Evolutionary conservation across 306 rosid species (phyloP).

Genomic region (Carpinus fangiana): DNA sequence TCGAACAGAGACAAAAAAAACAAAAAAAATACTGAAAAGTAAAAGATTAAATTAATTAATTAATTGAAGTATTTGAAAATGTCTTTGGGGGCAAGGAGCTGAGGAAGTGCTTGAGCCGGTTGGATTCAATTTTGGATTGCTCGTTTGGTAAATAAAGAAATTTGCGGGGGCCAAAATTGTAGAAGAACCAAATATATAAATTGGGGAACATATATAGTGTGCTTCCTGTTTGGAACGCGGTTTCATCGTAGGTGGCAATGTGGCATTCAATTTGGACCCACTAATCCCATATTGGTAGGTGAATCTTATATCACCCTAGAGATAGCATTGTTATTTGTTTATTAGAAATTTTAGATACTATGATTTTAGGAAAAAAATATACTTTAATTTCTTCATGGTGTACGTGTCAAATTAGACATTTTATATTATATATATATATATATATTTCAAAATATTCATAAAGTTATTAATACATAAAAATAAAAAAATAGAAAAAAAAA

Average conservation of each 20-base stretch:
- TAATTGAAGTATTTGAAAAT: neutral
- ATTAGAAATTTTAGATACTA: no score
- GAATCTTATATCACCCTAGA: neutral
- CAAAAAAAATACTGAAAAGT: neutral
- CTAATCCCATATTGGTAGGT: neutral
- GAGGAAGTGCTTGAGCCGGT: no score
- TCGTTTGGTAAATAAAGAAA: neutral
- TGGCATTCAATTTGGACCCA: conserved; percentile 34
- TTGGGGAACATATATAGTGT: conserved; percentile 20
- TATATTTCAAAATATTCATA: no score
- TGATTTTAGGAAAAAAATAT: no score
- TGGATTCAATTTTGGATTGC: neutral
- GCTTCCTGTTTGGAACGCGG: conserved; percentile 55
- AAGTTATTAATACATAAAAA: no score
- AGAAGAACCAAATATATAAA: conserved; percentile 28
- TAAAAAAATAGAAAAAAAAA: no score
- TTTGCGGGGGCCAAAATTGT: conserved; percentile 24
- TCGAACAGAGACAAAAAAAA: neutral
- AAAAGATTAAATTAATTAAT: neutral
- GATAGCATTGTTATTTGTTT: neutral
- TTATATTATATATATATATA: no score
- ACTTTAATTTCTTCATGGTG: no score
- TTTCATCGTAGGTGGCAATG: conserved; percentile 59
- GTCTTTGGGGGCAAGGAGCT: neutral
- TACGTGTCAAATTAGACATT: no score